phyloP scores from a whole-genome alignment of 495 filamentous ascomycete species.

The Talaromyces nanjingensis region DNA sequence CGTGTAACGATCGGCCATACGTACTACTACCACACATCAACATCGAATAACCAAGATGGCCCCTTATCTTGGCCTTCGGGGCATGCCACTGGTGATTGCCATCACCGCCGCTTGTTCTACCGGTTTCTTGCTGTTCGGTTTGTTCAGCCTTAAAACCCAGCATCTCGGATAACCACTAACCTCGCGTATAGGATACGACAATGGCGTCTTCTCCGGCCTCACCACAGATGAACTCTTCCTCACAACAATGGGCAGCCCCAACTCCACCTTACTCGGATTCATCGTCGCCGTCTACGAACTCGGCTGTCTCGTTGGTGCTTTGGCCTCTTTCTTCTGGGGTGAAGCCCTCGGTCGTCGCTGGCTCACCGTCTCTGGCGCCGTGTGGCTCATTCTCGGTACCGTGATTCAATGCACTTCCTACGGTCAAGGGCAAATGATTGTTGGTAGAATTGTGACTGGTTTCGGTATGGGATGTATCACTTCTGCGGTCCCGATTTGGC shows the following conservation, averaged over 20 bases:
- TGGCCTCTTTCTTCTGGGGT: slow-evolving; percentile 63
- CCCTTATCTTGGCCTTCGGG: slow-evolving; percentile 9
- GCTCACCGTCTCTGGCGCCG: slow-evolving; percentile 63
- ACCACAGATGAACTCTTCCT: slow-evolving; percentile 7
- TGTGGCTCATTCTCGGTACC: slow-evolving; percentile 63
- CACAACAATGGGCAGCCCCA: slow-evolving; percentile 6
- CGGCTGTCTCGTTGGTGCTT: slow-evolving; percentile 66
- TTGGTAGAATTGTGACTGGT: slow-evolving; percentile 60
- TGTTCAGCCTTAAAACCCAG: neutral
- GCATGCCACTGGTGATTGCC: slow-evolving; percentile 7
- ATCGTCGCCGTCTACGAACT: slow-evolving; percentile 59
- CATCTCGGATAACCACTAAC: neutral
- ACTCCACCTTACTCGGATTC: slow-evolving; percentile 8
- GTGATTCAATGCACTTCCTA: slow-evolving; percentile 56
- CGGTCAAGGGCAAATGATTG: slow-evolving; percentile 54
- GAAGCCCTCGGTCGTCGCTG: slow-evolving; percentile 62
- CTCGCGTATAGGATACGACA: slow-evolving; percentile 1
- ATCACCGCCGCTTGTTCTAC: slow-evolving; percentile 8
- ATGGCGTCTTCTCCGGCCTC: slow-evolving; percentile 9
- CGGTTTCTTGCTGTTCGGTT: slow-evolving; percentile 6
- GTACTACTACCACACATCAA: neutral
- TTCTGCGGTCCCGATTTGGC: slow-evolving; percentile 68
- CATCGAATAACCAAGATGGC: neutral
- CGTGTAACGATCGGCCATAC: neutral
- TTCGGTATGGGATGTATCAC: slow-evolving; percentile 61